Conservation (phyloP, 495 filamentous ascomycete genomes). For the Alectoria sarmentosa region DNA sequence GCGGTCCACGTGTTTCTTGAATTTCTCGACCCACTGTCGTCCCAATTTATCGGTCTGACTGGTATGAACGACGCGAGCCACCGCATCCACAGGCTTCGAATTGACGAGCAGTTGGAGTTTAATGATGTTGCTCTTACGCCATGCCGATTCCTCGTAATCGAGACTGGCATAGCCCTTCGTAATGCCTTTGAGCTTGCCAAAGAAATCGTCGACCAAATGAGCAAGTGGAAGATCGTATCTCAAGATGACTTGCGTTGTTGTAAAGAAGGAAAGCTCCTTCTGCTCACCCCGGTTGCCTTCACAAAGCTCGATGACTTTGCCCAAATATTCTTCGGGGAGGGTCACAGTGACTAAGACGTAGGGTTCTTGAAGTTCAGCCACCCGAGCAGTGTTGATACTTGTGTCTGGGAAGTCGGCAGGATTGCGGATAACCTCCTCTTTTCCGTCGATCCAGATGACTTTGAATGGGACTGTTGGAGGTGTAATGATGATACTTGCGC, state of each 20-base stretch:
- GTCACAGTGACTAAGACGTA: constrained; percentile 84
- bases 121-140: constrained; percentile 68
- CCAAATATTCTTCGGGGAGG: constrained; percentile 86
- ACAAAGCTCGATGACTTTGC: constrained; percentile 91
- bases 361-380: constrained; percentile 71
- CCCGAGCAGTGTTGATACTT: constrained; percentile 50
- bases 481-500: constrained; percentile 92
- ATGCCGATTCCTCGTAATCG: constrained; percentile 93
- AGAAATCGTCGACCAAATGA: constrained; percentile 92
- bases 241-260: constrained; percentile 87
- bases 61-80: constrained; percentile 79
- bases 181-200: constrained; percentile 88
- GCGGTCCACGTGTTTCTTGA: constrained; percentile 91
- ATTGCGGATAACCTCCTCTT: constrained; percentile 68
- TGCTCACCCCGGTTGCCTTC: constrained; percentile 84
- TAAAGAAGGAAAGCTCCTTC: constrained; percentile 81
- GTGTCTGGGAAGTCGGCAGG: constrained; percentile 79
- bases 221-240: constrained; percentile 85
- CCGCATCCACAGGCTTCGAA: constrained; percentile 85
- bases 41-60: constrained; percentile 73
- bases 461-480: constrained; percentile 91
- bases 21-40: constrained; percentile 84
- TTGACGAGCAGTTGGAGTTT: constrained; percentile 94
- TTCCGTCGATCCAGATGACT: constrained; percentile 67
- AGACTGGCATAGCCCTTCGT: constrained; percentile 80